Percentiles rank a stretch among this genome's conserved stretches.
Evolutionary conservation across 495 filamentous ascomycete genomes (phyloP).

Genomic region (Talaromyces wortmannii): DNA sequence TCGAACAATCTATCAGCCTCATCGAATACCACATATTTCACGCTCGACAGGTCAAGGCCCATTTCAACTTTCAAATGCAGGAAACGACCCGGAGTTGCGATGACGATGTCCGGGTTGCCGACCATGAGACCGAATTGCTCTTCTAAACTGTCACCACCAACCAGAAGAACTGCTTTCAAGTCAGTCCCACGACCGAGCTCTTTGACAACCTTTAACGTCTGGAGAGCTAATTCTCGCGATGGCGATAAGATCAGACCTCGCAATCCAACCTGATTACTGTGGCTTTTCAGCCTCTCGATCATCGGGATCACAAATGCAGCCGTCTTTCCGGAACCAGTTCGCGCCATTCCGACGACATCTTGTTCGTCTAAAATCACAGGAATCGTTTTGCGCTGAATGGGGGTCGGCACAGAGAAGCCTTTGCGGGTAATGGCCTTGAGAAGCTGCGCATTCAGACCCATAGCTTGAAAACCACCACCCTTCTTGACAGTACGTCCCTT

Average conservation of each 20-base stretch:
- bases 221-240: slow-evolving; percentile 84
- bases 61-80: slow-evolving; percentile 95
- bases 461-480: slow-evolving; percentile 91
- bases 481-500: slow-evolving; percentile 88
- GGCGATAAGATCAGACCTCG: slow-evolving; percentile 84
- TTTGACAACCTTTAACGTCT: slow-evolving; percentile 94
- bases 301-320: slow-evolving; percentile 97
- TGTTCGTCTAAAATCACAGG: slow-evolving; percentile 80
- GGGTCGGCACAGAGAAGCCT: slow-evolving; percentile 91
- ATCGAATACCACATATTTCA: slow-evolving; percentile 91
- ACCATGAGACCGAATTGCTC: slow-evolving; percentile 94
- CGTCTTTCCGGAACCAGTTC: slow-evolving; percentile 95
- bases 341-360: slow-evolving; percentile 96
- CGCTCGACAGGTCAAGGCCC: slow-evolving; percentile 76
- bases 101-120: slow-evolving; percentile 89
- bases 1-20: slow-evolving; percentile 96
- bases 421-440: slow-evolving; percentile 86
- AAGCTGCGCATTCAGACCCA: slow-evolving; percentile 81
- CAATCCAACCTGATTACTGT: slow-evolving; percentile 77
- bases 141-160: slow-evolving; percentile 92
- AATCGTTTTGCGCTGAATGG: slow-evolving; percentile 95
- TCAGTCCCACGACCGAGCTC: slow-evolving; percentile 88
- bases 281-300: slow-evolving; percentile 88
- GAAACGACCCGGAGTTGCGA: slow-evolving; percentile 93
- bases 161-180: slow-evolving; percentile 77